Base-by-base conservation (phyloP, 75 land plant genomes). In the Cunninghamia lanceolata region DNA sequence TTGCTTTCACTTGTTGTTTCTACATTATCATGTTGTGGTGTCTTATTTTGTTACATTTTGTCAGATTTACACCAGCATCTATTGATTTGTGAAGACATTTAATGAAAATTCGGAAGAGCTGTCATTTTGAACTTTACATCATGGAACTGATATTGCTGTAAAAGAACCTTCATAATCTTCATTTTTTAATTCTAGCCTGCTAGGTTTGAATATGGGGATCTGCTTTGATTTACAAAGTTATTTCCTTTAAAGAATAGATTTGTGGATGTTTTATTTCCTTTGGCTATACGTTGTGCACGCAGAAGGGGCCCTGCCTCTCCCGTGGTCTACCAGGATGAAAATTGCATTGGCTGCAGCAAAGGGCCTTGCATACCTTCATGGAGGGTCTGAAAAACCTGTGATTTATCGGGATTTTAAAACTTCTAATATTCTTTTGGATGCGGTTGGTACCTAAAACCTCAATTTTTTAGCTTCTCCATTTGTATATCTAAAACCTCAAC, bases 311-410 rank as follows among this genome's bases (percentile, higher is more conserved):
- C 85, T 85, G 84, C 87, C 89, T 40, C 71, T 86, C 82, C 80
- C 88, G 45, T 93, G 94, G 94, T 85, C 91, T 39, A 90, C 88
- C 28, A 92, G 94, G 63, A 93, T 93, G 93, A 93, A 93, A 89
- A 90, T 93, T 85, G 93, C 94, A 77, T 88, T 93, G 45, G 91
- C 89, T 87, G 94, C 92, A 84, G 94, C 93, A 43, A 92, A 90
- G 89, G 91, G 94, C 70, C 90, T 92, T 78, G 93, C 92, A 40
- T 93, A 92, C 89, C 93, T 93, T 84, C 94, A 93, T 84, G 93
- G 90, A 50, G 93, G 91, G 85, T 92, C 93, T 43, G 89, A 93
- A 87, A 91, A 88, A 84, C 93, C 91, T 19, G 92, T 89, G 56
- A 89, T 89, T 19, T 89, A 89, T 79, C 82, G 90, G 8, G 90